Conservation (phyloP, 2,329 filamentous ascomycete genomes). For the Amylocarpus encephaloides region DNA sequence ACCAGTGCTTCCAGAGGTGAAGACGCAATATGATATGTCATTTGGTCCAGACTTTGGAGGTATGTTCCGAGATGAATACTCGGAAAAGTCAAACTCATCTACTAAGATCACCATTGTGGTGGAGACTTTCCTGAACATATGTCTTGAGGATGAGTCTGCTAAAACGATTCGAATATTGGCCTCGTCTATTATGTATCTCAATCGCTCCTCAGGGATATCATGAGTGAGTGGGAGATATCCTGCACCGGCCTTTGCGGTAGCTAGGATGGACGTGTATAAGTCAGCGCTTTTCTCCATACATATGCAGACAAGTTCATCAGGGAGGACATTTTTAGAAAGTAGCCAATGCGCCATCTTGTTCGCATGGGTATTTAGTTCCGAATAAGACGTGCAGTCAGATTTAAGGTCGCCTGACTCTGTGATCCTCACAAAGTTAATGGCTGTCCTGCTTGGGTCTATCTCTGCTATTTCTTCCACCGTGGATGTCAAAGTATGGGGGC, state of each 20-base stretch:
- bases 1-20: constrained; percentile 75
- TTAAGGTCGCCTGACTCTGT: constrained; percentile 35
- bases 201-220: constrained; percentile 57
- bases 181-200: constrained; percentile 56
- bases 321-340: constrained; percentile 37
- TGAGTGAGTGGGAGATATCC: constrained; percentile 77
- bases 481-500: constrained; percentile 21
- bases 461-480: constrained; percentile 28
- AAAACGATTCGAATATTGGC: constrained; percentile 47
- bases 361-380: constrained; percentile 54
- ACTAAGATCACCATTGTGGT: constrained; percentile 24
- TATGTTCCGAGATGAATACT: constrained; percentile 17
- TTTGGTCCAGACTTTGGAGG: constrained; percentile 11
- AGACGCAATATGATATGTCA: constrained; percentile 66
- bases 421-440: constrained; percentile 56
- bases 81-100: constrained; percentile 25
- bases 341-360: constrained; percentile 59
- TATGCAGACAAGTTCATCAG: constrained; percentile 61
- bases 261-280: constrained; percentile 70
- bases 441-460: constrained; percentile 45
- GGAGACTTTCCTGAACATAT: constrained; percentile 15
- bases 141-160: constrained; percentile 29
- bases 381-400: constrained; percentile 52
- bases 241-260: constrained; percentile 65
- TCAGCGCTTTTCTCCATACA: constrained; percentile 70